Base-by-base conservation (phyloP, 2,329 filamentous ascomycete genomes). In the Colletotrichum nymphaeae region DNA sequence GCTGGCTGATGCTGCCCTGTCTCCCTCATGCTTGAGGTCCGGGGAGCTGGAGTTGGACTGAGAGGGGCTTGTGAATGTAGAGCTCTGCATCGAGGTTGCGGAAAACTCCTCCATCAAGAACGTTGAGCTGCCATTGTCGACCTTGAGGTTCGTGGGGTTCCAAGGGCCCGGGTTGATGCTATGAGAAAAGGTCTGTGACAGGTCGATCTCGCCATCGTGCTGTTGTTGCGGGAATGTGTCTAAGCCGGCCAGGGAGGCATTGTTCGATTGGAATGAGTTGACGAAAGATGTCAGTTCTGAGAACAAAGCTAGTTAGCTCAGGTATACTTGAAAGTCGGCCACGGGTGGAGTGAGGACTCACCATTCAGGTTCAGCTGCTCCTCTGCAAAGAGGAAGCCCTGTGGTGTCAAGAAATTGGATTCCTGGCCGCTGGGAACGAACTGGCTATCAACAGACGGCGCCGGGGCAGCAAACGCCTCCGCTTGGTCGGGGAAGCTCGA, bases 61-160 rank as follows among this genome's bases (percentile, higher is more conserved):
- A 28, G 62, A 42, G 11, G 73, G 78, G 60, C 77, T 83, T 16
- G 78, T 78, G 11, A 80, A 82, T 63, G 78, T 69, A 56, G 78
- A 76, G 63, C 77, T 78, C 59, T 76, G 77, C 1, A 79, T 80
- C 0, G 83, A 84, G 1, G 83, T 78, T n/a, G 42, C 42, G 6
- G 82, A 83, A 52, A 80, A 76, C 22, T 85, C 81, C 37, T 86
- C 84, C 76, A 84, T 83, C 24, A 83, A 76, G 35, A 84, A 81
- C 55, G 78, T 76, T 11, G 79, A 78, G 16, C 79, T 72, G 46
- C 80, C 78, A 22, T 79, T 80, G 14, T 80, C 78, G 14, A 79
- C 79, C 52, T 81, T 79, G 2, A 84, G 75, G 35, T 80, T 81
- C 3, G 82, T 79, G 2, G 83, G 81, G 58, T 83, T 82, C 87